These are phyloP conservation scores for Mrakia hoshinonis DNA, from an alignment of 768 basidiomycete genomes.

Conservation along the genomic window DNA sequence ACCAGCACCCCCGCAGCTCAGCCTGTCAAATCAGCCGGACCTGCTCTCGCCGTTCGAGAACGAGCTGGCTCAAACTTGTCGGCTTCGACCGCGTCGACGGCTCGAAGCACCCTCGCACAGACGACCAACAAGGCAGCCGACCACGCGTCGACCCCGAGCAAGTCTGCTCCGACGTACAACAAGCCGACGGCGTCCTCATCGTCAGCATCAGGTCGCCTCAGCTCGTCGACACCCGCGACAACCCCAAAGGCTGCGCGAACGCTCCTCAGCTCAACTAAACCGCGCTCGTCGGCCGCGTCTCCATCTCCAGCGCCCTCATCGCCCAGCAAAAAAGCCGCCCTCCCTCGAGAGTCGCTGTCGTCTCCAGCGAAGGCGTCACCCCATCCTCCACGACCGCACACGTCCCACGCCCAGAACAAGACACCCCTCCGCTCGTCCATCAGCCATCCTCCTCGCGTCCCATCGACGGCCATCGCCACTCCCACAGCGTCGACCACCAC, in stretches of 20 bases:
- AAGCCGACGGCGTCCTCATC: background rate
- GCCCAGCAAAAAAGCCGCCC: background rate
- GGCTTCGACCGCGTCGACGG: background rate
- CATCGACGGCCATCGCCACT: background rate
- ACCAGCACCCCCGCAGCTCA: background rate
- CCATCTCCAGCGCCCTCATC: background rate
- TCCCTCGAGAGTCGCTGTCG: background rate
- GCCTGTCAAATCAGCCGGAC: background rate
- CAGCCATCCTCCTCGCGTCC: background rate
- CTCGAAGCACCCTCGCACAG: background rate
- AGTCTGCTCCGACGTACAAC: background rate
- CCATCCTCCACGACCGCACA: slow-evolving; percentile 1
- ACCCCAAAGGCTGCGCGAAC: background rate
- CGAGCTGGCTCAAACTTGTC: slow-evolving; percentile 1
- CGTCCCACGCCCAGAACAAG: background rate
- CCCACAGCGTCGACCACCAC: no score
- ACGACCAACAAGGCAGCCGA: background rate
- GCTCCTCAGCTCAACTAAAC: background rate
- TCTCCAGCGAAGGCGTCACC: background rate
- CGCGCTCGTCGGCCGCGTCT: background rate
- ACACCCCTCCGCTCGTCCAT: background rate
- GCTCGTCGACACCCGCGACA: background rate
- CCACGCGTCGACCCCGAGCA: background rate
- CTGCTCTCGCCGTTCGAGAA: background rate
- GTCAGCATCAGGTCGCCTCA: background rate